Percentiles rank a stretch among this genome's conserved stretches.
Conservation (phyloP, 1,284 basidiomycete species). For the Crocinoboletus sp. region DNA sequence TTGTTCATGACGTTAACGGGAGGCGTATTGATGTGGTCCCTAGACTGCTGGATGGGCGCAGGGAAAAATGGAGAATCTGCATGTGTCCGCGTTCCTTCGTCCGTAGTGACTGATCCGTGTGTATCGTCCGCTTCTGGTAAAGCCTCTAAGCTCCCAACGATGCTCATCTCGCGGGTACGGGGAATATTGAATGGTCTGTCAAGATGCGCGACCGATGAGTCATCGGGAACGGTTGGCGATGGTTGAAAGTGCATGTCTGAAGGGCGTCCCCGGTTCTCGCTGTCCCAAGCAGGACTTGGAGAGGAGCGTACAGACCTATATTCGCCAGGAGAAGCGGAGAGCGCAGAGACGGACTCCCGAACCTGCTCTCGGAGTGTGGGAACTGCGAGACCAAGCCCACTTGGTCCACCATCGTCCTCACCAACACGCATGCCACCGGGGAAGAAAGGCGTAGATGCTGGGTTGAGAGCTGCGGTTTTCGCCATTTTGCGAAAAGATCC, state of each 20-base stretch:
- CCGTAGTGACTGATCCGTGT: constrained; percentile 21
- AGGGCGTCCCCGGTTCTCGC: constrained; percentile 16
- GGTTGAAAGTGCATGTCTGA: constrained; percentile 30
- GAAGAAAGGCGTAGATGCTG: constrained; percentile 78
- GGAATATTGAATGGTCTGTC: constrained; percentile 41
- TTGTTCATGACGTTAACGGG: constrained; percentile 25
- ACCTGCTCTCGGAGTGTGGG: constrained; percentile 51
- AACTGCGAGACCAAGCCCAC: constrained; percentile 42
- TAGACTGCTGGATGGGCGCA: constrained; percentile 26
- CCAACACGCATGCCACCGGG: constrained; percentile 56
- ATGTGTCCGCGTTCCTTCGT: constrained; percentile 28
- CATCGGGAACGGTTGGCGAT: constrained; percentile 36
- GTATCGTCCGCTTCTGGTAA: constrained; percentile 53
- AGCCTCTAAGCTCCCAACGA: constrained; percentile 47
- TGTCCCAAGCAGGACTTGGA: constrained; percentile 54
- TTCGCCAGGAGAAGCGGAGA: constrained; percentile 59
- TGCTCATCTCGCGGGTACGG: constrained; percentile 47
- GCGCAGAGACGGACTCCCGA: constrained; percentile 48
- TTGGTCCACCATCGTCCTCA: constrained; percentile 46
- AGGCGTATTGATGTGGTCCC: constrained; percentile 25
- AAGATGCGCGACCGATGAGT: constrained; percentile 45
- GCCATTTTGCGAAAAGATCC: constrained; percentile 48
- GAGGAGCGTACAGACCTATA: constrained; percentile 65
- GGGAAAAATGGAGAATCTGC: constrained; percentile 36
- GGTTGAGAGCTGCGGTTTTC: constrained; percentile 70